A percentile compares a stretch with the other conserved stretches of the same genome.
phyloP scores from a whole-genome alignment of 306 rosid genomes.

The Senna siamea region DNA sequence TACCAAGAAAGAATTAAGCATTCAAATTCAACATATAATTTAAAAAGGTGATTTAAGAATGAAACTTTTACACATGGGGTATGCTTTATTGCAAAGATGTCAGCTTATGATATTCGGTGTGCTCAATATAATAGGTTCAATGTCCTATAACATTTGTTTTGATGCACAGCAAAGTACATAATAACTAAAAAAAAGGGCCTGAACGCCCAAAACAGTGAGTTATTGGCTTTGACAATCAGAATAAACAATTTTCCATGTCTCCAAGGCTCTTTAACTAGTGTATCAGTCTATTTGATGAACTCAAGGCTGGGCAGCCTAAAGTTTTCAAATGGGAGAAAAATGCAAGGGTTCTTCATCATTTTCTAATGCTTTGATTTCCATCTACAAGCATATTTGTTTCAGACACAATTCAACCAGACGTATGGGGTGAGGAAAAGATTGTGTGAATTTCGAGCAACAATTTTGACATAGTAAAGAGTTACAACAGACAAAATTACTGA shows the following conservation, averaged over 20 bases:
- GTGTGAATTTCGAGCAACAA: background rate
- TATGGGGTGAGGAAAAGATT: background rate
- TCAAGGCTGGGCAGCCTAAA: background rate
- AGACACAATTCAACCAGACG: background rate
- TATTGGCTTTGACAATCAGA: background rate
- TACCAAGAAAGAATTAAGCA: background rate
- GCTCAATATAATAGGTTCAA: background rate
- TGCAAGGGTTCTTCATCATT: background rate
- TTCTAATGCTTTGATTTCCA: background rate
- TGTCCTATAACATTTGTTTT: background rate
- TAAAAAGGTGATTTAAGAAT: background rate
- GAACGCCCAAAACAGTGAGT: background rate
- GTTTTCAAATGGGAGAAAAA: background rate
- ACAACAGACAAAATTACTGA: background rate
- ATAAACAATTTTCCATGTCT: background rate
- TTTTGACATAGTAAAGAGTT: background rate
- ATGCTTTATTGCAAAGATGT: slow-evolving; percentile 10
- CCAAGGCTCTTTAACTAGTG: background rate
- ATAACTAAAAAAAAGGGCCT: slow-evolving; percentile 2
- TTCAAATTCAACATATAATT: background rate
- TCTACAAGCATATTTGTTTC: background rate
- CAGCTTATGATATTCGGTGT: slow-evolving; percentile 3
- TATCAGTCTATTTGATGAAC: background rate
- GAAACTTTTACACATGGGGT: background rate
- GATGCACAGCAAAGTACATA: slow-evolving; percentile 4